Percentiles rank a stretch among this genome's conserved stretches.
Conservation (phyloP, 2,329 filamentous ascomycete species). For the Gaeumannomyces sp. region DNA sequence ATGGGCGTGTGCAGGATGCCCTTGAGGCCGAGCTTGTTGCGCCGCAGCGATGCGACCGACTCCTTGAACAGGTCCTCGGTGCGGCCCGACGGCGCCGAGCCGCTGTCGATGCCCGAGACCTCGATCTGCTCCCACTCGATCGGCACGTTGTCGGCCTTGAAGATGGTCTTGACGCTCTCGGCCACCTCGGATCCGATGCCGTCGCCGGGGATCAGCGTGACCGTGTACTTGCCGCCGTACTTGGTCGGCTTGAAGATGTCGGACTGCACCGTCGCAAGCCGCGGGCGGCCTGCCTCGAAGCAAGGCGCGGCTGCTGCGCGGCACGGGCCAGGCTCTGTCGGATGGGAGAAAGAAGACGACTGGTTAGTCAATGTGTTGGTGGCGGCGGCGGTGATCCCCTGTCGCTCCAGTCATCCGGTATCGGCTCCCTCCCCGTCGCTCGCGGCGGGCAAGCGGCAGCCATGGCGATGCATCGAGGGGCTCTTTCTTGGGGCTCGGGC, state of each 20-base stretch:
- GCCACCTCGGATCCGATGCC: slow-evolving; percentile 97
- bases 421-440: not conserved
- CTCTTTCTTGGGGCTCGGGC: too few relatives aligned
- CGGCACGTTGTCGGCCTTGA: slow-evolving; percentile 98
- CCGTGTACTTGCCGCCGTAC: slow-evolving; percentile 98
- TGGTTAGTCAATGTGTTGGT: too few relatives aligned
- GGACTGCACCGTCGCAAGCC: slow-evolving; percentile 74
- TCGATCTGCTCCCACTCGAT: slow-evolving; percentile 99
- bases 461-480: too few relatives aligned
- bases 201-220: slow-evolving; percentile 96
- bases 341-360: slow-evolving; percentile 8
- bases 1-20: slow-evolving; percentile 98
- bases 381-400: too few relatives aligned
- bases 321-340: slow-evolving; percentile 45
- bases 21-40: slow-evolving; percentile 99
- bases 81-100: slow-evolving; percentile 64
- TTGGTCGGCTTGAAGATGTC: slow-evolving; percentile 99
- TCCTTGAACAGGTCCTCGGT: slow-evolving; percentile 94
- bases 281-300: slow-evolving; percentile 31
- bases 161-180: slow-evolving; percentile 97
- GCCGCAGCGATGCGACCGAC: slow-evolving; percentile 88
- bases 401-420: too few relatives aligned
- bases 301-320: slow-evolving; percentile 36
- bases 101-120: slow-evolving; percentile 75
- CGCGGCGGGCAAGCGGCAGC: slow-evolving; percentile 6